Base-by-base conservation (phyloP, 2,329 filamentous ascomycete genomes). In the Pseudogymnoascus destructans region DNA sequence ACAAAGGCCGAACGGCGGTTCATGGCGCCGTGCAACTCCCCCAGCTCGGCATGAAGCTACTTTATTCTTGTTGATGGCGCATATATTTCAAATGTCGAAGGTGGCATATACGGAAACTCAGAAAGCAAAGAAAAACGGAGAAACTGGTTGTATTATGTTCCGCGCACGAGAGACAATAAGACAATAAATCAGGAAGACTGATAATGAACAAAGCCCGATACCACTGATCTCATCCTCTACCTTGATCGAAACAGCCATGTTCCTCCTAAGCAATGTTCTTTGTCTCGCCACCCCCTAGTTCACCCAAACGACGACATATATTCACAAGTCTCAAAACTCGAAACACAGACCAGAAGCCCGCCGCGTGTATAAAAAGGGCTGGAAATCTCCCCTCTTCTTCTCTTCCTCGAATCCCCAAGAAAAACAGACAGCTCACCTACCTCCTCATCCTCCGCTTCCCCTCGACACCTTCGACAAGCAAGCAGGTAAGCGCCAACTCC, bases 1-100 rank as follows among this genome's bases (percentile, higher is more conserved):
- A 46, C 21, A 46, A 25, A 25, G 21, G 7, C 40, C 40, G 13
- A 15, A 46, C 13, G 3, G 21, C 40, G 7, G 21, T 9, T 27
- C 40, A 15, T 46, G 40, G 13, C 40, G 15, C 17, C 35, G 7
- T 9, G 40, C 40, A 46, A 15, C 40, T 25, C 8, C 3, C 3
- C 17, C 21, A 6, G 11, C 38, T 13, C 19, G 3, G 76, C 79
- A 30, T 72, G 80, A 17, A 74, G 74, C 77, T 8, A 76, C 79
- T 0, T 75, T 78, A 8, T 46, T 46, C 40, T 46, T 13, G 21
- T 25, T 46, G 40, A 15, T 25, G 21, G 40, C 13, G 40, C 40
- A 46, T 46, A 46, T 46, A 46, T 25, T 46, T 46, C 21, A 46
- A 25, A 46, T 27, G 10, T 46, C 40, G 10, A 46, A 46, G 21